phyloP scores from a whole-genome alignment of 805 yeast genomes.

The Candida jianshihensis region DNA sequence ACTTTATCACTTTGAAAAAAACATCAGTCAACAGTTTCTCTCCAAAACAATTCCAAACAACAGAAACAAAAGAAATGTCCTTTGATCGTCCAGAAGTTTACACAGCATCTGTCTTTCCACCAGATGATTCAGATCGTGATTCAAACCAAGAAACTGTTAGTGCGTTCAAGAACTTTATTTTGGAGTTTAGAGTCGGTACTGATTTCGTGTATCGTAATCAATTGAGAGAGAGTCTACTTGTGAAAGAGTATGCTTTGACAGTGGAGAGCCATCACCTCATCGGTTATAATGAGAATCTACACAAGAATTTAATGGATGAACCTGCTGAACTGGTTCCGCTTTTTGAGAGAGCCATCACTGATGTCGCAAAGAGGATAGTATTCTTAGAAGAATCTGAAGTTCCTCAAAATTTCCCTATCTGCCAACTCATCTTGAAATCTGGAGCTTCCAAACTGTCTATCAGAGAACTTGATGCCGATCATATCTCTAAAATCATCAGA shows the following conservation, averaged over 20 bases:
- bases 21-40: background rate
- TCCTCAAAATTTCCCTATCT: constrained; percentile 59
- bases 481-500: constrained; percentile 83
- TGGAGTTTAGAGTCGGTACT: constrained; percentile 79
- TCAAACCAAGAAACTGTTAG: constrained; percentile 63
- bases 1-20: background rate
- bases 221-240: constrained; percentile 76
- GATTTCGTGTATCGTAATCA: constrained; percentile 87
- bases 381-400: constrained; percentile 40
- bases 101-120: constrained; percentile 82
- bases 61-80: constrained; percentile 12
- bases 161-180: constrained; percentile 73
- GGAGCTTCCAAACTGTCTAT: constrained; percentile 66
- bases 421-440: constrained; percentile 75
- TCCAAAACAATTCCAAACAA: background rate
- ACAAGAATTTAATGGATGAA: constrained; percentile 75
- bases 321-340: constrained; percentile 85
- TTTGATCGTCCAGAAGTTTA: constrained; percentile 46
- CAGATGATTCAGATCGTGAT: constrained; percentile 61
- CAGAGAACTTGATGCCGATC: constrained; percentile 78
- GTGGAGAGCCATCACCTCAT: constrained; percentile 82
- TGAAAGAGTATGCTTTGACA: constrained; percentile 62
- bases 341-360: constrained; percentile 77
- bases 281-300: constrained; percentile 82
- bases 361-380: constrained; percentile 67